These are phyloP conservation scores for Aspergillus sp. DNA, from an alignment of 2,329 filamentous ascomycete species.

Conservation along the genomic window DNA sequence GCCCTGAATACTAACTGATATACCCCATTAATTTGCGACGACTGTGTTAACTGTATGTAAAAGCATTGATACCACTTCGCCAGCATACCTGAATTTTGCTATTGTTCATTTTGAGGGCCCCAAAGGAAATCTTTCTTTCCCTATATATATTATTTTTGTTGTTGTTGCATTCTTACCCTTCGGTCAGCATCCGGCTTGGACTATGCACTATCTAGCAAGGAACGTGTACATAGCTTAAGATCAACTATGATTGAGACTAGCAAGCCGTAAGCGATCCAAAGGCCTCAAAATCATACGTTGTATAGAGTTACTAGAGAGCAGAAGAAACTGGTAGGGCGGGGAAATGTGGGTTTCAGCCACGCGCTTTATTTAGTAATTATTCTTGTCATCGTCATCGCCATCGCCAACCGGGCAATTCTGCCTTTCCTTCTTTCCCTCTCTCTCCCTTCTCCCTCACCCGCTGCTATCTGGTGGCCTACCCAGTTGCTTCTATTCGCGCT, in stretches of 20 bases:
- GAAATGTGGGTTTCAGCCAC: slow-evolving; percentile 10
- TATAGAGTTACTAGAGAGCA: neutral
- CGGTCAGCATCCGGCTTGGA: neutral
- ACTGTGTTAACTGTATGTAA: slow-evolving; percentile 13
- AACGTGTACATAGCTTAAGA: neutral
- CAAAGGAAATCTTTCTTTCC: neutral
- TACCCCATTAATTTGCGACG: neutral
- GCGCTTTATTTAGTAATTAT: slow-evolving; percentile 13
- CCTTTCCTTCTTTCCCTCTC: slow-evolving; percentile 1
- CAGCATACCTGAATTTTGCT: neutral
- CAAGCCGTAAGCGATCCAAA: neutral
- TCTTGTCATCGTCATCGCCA: slow-evolving; percentile 14
- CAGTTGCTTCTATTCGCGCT: neutral
- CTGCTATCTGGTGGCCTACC: neutral
- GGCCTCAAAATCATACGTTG: neutral
- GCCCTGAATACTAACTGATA: slow-evolving; percentile 22
- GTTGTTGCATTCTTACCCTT: neutral
- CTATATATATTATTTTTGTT: neutral
- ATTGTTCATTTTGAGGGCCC: neutral
- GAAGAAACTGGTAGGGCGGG: neutral
- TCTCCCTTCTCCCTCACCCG: slow-evolving; percentile 1
- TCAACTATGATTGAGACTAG: neutral
- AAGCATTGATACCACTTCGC: slow-evolving; percentile 18
- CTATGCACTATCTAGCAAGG: neutral
- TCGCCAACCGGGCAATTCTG: slow-evolving; percentile 11